Evolutionary conservation across 73 alveolate genomes (phyloP), one percentile per base, ranked within the genome.

Genomic region (Uronychia setigera): DNA sequence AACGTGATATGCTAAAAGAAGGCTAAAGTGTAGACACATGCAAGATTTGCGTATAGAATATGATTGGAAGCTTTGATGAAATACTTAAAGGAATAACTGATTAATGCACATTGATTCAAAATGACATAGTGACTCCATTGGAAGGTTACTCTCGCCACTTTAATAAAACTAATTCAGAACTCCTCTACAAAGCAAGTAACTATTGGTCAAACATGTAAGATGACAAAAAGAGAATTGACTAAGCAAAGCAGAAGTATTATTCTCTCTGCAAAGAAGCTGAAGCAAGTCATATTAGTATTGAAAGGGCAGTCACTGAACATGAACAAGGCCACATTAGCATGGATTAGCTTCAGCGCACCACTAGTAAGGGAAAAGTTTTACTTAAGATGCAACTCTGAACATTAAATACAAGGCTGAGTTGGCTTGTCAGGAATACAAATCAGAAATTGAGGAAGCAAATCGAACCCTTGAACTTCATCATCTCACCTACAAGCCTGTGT

Each of bases 341-440:
- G 11, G 88, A 81, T 29, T 29, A 59, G n/a, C n/a, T 81, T 33
- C 88, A 81, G 31, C 58, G 74, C 32, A 59, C 46, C 0, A 19
- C 88, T 31, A 81, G 67, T 46, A 46, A 46, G n/a, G n/a, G 67
- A 5, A 46, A 46, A 19, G n/a, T 5, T 46, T 46, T 5, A 46
- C 67, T 11, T 11, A 11, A 46, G 67, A 81, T 33, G 60, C 74
- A 81, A 59, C 88, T 11, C 58, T 81, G 9, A 81, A 81, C 33
- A n/a, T 81, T 31, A 81, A 81, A 28, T 81, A 81, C 75, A 81
- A 60, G 60, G 81, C 88, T 1, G 88, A 81, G 80, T 57, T 81
- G 28, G 67, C 88, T 0, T 31, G 74, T 26, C 76, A 81, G 59
- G 88, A 81, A 0, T 81, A 81, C 81, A 81, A 81, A 76, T 59